A percentile compares a stretch with the other conserved stretches of the same genome.
Conservation (phyloP, 2,329 filamentous ascomycete species). For the Aotearoamyces nothofagi region DNA sequence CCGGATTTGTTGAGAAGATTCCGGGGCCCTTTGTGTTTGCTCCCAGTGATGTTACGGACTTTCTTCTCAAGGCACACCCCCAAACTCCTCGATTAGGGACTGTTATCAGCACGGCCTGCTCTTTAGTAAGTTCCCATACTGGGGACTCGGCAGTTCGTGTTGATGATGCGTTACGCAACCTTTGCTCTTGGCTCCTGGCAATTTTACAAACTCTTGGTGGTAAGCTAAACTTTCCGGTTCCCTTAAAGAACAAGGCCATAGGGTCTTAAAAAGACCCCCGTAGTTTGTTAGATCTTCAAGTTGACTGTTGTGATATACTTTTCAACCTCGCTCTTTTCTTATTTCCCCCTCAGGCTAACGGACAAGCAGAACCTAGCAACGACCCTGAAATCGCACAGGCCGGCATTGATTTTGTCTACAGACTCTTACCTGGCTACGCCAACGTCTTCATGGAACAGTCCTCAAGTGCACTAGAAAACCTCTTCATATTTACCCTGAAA, state of each 20-base stretch:
- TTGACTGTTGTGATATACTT: too few relatives aligned
- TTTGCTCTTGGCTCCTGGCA: conserved; percentile 46
- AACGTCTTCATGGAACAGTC: conserved; percentile 45
- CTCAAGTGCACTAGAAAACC: conserved; percentile 40
- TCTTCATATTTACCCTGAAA: conserved; percentile 58
- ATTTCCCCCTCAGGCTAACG: too few relatives aligned
- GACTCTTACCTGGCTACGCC: conserved; percentile 44
- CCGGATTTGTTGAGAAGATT: conserved; percentile 60
- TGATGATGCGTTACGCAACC: conserved; percentile 30
- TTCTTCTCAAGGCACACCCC: conserved; percentile 42
- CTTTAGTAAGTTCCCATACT: conserved; percentile 47
- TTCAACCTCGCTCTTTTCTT: too few relatives aligned
- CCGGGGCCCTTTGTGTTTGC: conserved; percentile 68
- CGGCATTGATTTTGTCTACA: conserved; percentile 56
- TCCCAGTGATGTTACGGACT: conserved; percentile 46
- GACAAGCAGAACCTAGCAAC: conserved; percentile 32
- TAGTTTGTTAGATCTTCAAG: too few relatives aligned
- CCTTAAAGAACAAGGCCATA: too few relatives aligned
- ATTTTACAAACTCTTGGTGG: conserved; percentile 48
- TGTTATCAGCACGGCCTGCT: conserved; percentile 56
- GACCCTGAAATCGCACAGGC: conserved; percentile 62
- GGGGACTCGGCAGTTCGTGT: conserved; percentile 28
- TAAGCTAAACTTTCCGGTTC: too few relatives aligned
- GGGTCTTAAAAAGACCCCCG: too few relatives aligned
- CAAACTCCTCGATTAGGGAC: conserved; percentile 52